phyloP scores from a whole-genome alignment of 441 rosid species.

The Caryocar brasiliense region DNA sequence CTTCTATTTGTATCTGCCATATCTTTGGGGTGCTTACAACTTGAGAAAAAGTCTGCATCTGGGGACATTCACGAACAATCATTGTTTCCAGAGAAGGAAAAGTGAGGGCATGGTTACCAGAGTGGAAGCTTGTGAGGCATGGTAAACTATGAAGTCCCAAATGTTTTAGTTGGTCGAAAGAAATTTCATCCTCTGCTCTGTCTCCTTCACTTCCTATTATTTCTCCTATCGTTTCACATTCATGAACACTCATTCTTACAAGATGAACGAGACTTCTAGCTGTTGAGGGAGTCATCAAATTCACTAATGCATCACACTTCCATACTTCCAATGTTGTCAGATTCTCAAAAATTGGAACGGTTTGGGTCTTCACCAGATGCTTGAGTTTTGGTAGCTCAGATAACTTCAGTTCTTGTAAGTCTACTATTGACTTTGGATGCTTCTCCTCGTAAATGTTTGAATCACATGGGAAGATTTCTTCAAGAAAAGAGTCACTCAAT shows the following conservation, averaged over 20 bases:
- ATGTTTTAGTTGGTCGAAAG: constrained; percentile 6
- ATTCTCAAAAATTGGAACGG: background rate
- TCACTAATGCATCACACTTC: constrained; percentile 12
- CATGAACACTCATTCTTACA: constrained; percentile 2
- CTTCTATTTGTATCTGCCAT: background rate
- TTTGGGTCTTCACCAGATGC: background rate
- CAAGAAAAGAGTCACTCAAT: background rate
- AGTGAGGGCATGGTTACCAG: background rate
- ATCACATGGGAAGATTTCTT: background rate
- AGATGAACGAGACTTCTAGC: constrained; percentile 22
- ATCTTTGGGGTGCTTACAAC: background rate
- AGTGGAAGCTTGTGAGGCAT: constrained; percentile 18
- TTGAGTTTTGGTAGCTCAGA: constrained; percentile 8
- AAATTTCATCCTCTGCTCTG: constrained; percentile 4
- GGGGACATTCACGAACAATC: constrained; percentile 12
- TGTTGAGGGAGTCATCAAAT: constrained; percentile 12
- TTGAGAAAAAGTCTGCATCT: constrained; percentile 11
- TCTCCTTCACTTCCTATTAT: constrained; percentile 6
- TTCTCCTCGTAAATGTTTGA: background rate
- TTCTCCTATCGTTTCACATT: constrained; percentile 10
- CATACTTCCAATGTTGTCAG: constrained; percentile 11
- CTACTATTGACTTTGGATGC: too few species aligned
- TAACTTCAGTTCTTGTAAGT: background rate
- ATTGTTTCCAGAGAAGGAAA: constrained; percentile 11
- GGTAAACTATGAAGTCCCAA: constrained; percentile 11